Evolutionary conservation across 345 rosid species (phyloP).

Genomic region (Luvunga scandens): DNA sequence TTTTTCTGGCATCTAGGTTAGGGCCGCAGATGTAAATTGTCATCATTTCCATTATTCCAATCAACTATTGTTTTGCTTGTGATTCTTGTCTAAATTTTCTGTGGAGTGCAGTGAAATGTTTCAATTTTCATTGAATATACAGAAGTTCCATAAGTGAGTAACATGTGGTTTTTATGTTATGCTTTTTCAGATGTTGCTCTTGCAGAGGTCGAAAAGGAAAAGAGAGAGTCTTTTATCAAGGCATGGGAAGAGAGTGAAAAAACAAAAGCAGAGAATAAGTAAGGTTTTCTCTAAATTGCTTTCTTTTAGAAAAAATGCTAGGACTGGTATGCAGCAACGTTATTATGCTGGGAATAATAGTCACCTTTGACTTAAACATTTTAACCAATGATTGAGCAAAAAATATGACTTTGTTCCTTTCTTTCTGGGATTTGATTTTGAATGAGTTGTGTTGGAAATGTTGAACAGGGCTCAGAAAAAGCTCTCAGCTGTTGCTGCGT

Average conservation of each 20-base stretch:
- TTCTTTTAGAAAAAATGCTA: neutral
- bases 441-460: neutral
- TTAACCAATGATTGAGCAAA: neutral
- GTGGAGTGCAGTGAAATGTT: neutral
- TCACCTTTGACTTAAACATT: neutral
- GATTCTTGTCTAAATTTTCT: neutral
- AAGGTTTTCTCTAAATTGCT: conserved; percentile 13
- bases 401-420: neutral
- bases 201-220: conserved; percentile 79
- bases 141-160: neutral
- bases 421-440: neutral
- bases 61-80: neutral
- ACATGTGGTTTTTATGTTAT: neutral
- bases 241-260: conserved; percentile 97
- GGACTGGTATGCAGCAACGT: neutral
- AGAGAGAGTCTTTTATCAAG: conserved; percentile 53
- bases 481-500: conserved; percentile 55
- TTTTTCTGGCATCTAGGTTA: neutral
- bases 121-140: neutral
- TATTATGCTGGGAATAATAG: too few relatives aligned
- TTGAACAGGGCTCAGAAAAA: conserved; percentile 80
- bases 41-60: neutral
- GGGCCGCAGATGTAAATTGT: too few relatives aligned
- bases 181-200: conserved; percentile 67
- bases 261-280: conserved; percentile 84